Evolutionary conservation across 768 basidiomycete genomes (phyloP), one percentile per base, ranked within the genome.

Genomic region (Naganishia onofrii): DNA sequence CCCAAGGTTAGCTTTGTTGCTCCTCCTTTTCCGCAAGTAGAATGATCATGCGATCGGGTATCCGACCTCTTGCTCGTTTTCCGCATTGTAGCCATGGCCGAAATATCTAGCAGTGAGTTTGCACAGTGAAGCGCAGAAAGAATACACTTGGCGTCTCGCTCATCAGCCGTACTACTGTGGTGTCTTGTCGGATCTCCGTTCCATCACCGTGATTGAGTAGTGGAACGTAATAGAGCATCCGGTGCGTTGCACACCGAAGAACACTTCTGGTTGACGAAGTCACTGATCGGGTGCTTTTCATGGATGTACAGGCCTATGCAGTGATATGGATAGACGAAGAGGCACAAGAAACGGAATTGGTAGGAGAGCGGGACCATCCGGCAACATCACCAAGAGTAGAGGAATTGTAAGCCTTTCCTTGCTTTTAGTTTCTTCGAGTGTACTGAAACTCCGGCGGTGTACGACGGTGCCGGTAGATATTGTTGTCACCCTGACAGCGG

Each of bases 281-380:
- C 26, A 63, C 48, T 54, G 60, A 60, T 31, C 21, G 46, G 48
- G 38, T 15, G 26, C 34, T 44, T 10, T 54, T 17, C 21, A 5
- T 42, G 44, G 31, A 28, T 26, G 3, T 15, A 38, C 42, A 72
- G 71, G 71, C 72, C 26, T 73, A 73, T 38, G 68, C 72, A 9
- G 72, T 73, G 53, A 70, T 70, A 48, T 73, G 72, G 72, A 63
- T 73, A 46, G 72, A 73, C 32, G 72, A 70, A 55, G 72, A 73
- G 38, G 72, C 72, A 34, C 68, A 69, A 29, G 72, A 73, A 32
- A 73, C 72, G 3, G 72, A 73, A 36, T 56, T 73, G 58, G 72
- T 73, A 12, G 72, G 72, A 44, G 72, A 73, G 51, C 68, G 72
- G 12, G 72, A 73, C 54, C 72, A 73, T 38, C 64, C 69, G 15